These are phyloP conservation scores for Leccinum subtestaceum DNA, from an alignment of 768 basidiomycete species.

Conservation along the genomic window DNA sequence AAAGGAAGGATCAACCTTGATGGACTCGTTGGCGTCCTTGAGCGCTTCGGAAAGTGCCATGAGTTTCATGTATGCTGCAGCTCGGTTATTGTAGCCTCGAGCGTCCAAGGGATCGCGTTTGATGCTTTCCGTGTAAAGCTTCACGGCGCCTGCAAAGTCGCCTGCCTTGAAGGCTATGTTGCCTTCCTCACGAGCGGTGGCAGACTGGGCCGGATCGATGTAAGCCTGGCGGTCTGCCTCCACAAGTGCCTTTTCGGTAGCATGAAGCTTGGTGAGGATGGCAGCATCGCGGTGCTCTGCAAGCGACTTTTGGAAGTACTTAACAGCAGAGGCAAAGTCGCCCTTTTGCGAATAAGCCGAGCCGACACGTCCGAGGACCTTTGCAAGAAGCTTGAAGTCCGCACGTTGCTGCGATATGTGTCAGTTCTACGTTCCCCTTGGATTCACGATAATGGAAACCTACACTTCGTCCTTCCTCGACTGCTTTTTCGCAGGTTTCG, in stretches of 20 bases:
- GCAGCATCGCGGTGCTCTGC: conserved; percentile 96
- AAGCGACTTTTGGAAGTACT: conserved; percentile 90
- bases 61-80: conserved; percentile 96
- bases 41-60: conserved; percentile 91
- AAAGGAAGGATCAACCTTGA: conserved; percentile 86
- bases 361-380: conserved; percentile 89
- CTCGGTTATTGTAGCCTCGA: conserved; percentile 95
- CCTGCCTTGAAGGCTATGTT: conserved; percentile 90
- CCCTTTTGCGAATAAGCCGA: conserved; percentile 79
- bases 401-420: conserved; percentile 54
- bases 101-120: conserved; percentile 91
- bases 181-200: conserved; percentile 85
- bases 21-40: conserved; percentile 93
- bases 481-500: conserved; percentile 91
- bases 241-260: conserved; percentile 70
- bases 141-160: conserved; percentile 89
- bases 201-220: conserved; percentile 81
- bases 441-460: conserved; percentile 16
- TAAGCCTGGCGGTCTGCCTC: conserved; percentile 83
- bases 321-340: conserved; percentile 76
- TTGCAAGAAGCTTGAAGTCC: conserved; percentile 94
- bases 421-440: background rate
- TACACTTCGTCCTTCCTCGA: conserved; percentile 87
- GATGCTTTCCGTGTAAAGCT: conserved; percentile 92
- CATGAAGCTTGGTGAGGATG: conserved; percentile 86